Conservation (phyloP, 345 rosid genomes). For the Jatropha curcas region DNA sequence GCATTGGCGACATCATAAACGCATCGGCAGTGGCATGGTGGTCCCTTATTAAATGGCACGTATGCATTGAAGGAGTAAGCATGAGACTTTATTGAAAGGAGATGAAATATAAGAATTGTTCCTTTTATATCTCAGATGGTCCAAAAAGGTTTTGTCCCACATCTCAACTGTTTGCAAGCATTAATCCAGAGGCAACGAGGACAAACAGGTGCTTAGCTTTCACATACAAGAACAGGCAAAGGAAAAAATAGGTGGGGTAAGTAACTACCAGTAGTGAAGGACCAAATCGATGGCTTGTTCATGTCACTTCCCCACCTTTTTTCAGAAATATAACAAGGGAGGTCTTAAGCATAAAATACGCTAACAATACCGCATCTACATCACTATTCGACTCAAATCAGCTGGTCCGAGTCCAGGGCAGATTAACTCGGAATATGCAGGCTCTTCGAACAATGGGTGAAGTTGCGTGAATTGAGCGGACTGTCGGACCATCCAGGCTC, state of each 20-base stretch:
- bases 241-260: not conserved
- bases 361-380: not conserved
- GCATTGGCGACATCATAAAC: constrained; percentile 37
- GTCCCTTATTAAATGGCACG: constrained; percentile 25
- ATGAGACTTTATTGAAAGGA: constrained; percentile 22
- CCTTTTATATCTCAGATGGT: constrained; percentile 23
- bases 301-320: constrained; percentile 19
- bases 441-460: not conserved
- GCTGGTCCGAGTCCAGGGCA: not conserved
- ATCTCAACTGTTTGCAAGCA: not conserved
- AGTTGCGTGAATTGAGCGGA: not conserved
- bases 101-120: constrained; percentile 29
- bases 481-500: not conserved
- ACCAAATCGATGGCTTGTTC: constrained; percentile 25
- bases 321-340: not conserved
- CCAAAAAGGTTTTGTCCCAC: constrained; percentile 17
- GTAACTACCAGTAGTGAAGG: not conserved
- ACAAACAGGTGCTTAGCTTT: not conserved
- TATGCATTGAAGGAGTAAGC: constrained; percentile 10
- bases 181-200: constrained; percentile 4
- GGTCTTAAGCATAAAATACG: not conserved
- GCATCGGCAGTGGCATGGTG: constrained; percentile 31
- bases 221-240: not conserved
- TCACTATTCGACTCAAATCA: not conserved
- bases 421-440: too few species aligned